Evolutionary conservation across 768 basidiomycete genomes (phyloP).

Genomic region (Leccinum aurantiacum): DNA sequence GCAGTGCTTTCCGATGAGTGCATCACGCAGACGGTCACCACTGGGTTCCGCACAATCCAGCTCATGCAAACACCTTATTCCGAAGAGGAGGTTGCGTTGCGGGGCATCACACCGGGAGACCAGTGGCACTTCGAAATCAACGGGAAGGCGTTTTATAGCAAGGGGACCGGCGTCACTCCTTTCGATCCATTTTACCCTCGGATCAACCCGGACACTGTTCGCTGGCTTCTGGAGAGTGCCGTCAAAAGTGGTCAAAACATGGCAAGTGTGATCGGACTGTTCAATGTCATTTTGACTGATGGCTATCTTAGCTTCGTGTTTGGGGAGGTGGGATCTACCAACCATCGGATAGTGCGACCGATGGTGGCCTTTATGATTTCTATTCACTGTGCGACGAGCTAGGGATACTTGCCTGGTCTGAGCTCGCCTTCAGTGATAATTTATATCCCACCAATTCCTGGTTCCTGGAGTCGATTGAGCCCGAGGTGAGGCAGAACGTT

Average conservation of each 20-base stretch:
- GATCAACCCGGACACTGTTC: slow-evolving; percentile 46
- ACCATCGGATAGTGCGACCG: slow-evolving; percentile 39
- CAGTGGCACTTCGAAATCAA: slow-evolving; percentile 63
- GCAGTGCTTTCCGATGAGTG: slow-evolving; percentile 13
- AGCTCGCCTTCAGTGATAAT: slow-evolving; percentile 45
- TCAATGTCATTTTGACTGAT: not conserved
- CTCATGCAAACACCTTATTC: slow-evolving; percentile 50
- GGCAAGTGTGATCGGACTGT: slow-evolving; percentile 35
- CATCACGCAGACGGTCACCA: slow-evolving; percentile 43
- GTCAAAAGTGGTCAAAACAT: slow-evolving; percentile 58
- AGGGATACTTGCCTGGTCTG: slow-evolving; percentile 61
- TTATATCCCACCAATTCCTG: slow-evolving; percentile 57
- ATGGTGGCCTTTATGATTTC: slow-evolving; percentile 53
- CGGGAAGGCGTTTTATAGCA: slow-evolving; percentile 53
- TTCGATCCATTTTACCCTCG: slow-evolving; percentile 61
- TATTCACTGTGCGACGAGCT: slow-evolving; percentile 60
- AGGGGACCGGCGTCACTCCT: slow-evolving; percentile 59
- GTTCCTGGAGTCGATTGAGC: slow-evolving; percentile 48
- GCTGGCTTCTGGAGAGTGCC: slow-evolving; percentile 58
- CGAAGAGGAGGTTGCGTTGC: slow-evolving; percentile 40
- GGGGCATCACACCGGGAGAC: slow-evolving; percentile 58
- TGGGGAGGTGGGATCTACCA: slow-evolving; percentile 62
- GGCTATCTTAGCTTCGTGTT: slow-evolving; percentile 44
- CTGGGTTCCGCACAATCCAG: slow-evolving; percentile 58
- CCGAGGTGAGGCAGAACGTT: slow-evolving; percentile 52